Conservation (phyloP, 768 basidiomycete species). For the Cantharellus cinnabarinus region DNA sequence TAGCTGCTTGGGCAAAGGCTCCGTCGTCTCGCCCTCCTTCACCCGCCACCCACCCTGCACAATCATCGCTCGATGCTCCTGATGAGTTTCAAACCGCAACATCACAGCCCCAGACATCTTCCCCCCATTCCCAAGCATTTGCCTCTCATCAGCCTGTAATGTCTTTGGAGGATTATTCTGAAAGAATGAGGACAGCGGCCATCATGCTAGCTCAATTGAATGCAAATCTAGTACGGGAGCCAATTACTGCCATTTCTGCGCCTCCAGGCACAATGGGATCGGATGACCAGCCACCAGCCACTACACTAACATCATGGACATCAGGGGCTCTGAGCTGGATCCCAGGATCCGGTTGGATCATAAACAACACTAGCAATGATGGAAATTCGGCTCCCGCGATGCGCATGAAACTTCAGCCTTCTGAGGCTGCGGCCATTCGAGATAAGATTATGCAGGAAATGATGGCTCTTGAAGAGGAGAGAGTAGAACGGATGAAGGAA, state of each 20-base stretch:
- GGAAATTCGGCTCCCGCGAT: slow-evolving; percentile 16
- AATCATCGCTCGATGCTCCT: neutral
- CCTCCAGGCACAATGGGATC: neutral
- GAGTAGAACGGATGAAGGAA: slow-evolving; percentile 72
- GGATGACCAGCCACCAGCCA: slow-evolving; percentile 1
- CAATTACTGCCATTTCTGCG: slow-evolving; percentile 14
- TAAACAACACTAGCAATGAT: neutral
- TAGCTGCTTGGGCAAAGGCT: slow-evolving; percentile 54
- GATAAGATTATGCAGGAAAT: slow-evolving; percentile 98
- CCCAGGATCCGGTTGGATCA: slow-evolving; percentile 24
- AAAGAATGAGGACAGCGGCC: slow-evolving; percentile 94
- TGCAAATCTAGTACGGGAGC: slow-evolving; percentile 47
- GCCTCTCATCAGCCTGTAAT: slow-evolving; percentile 18
- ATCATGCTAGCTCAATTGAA: slow-evolving; percentile 97
- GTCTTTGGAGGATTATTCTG: slow-evolving; percentile 92
- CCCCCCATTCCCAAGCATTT: neutral
- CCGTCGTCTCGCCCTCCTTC: slow-evolving; percentile 11
- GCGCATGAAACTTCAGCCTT: slow-evolving; percentile 54
- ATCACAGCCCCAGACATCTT: neutral
- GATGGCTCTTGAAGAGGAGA: slow-evolving; percentile 87
- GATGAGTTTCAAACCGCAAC: neutral
- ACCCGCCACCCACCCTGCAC: neutral
- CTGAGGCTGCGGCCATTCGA: slow-evolving; percentile 77
- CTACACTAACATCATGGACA: slow-evolving; percentile 8
- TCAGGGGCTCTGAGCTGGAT: slow-evolving; percentile 27